A percentile compares a stretch with the other conserved stretches of the same genome.
Evolutionary conservation across 148 eudicot genomes (phyloP).

Genomic region (Nepenthes mirabilis): DNA sequence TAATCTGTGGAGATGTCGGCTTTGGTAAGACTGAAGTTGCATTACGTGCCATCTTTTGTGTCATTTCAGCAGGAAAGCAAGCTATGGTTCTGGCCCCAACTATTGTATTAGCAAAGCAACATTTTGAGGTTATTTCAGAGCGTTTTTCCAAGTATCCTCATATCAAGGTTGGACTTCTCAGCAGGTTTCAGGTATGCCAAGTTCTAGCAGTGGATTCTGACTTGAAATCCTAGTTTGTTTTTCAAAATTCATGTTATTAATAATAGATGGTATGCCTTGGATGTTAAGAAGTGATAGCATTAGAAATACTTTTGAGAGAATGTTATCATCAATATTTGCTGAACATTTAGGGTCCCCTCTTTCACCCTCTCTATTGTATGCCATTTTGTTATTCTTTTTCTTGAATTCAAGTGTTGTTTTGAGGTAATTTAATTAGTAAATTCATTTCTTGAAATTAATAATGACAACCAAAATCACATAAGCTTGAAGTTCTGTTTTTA

Average conservation of each 20-base stretch:
- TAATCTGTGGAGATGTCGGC: conserved; percentile 97
- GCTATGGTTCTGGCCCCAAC: conserved; percentile 97
- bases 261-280: too few species aligned
- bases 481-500: background rate
- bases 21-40: conserved; percentile 99
- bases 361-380: too few species aligned
- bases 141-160: conserved; percentile 55
- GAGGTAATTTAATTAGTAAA: too few species aligned
- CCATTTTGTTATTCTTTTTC: too few species aligned
- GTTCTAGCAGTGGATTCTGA: conserved; percentile 3
- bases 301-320: too few species aligned
- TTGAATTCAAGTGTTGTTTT: too few species aligned
- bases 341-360: too few species aligned
- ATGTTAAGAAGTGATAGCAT: too few species aligned
- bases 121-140: conserved; percentile 72
- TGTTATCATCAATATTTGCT: too few species aligned
- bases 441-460: too few species aligned
- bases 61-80: conserved; percentile 86
- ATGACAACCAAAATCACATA: too few species aligned
- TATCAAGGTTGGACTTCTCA: conserved; percentile 74
- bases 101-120: conserved; percentile 91
- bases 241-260: background rate
- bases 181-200: conserved; percentile 84
- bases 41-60: conserved; percentile 84
- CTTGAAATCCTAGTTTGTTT: background rate